Evolutionary conservation across 2,329 filamentous ascomycete genomes (phyloP).

Genomic region (Gnomoniopsis sp.): DNA sequence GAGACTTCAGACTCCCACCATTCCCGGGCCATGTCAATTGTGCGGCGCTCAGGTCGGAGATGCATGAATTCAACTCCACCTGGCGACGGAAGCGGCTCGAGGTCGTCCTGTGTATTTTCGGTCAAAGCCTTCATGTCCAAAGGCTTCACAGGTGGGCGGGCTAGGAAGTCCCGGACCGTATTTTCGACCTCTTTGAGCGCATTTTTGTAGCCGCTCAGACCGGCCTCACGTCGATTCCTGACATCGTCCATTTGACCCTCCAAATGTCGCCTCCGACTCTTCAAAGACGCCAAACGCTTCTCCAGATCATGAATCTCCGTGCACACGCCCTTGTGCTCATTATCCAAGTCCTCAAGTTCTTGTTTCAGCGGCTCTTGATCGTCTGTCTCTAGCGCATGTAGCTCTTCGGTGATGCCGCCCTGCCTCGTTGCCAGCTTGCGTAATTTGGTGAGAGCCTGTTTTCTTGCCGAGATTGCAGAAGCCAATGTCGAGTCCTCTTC

Average conservation of each 20-base stretch:
- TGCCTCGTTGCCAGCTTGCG: constrained; percentile 49
- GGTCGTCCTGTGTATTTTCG: constrained; percentile 9
- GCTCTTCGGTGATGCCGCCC: constrained; percentile 47
- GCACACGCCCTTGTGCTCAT: constrained; percentile 52
- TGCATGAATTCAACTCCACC: constrained; percentile 54
- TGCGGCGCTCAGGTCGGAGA: constrained; percentile 62
- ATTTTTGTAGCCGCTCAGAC: constrained; percentile 67
- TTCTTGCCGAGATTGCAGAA: constrained; percentile 52
- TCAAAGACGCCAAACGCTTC: constrained; percentile 58
- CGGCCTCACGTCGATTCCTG: constrained; percentile 64
- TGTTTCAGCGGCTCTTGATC: constrained; percentile 55
- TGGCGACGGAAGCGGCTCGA: constrained; percentile 26
- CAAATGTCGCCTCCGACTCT: constrained; percentile 56
- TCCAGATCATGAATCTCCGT: constrained; percentile 65
- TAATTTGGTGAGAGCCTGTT: constrained; percentile 56
- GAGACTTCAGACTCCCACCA: constrained; percentile 67
- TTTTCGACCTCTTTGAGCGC: constrained; percentile 64
- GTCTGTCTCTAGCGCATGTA: constrained; percentile 51
- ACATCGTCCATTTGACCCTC: constrained; percentile 58
- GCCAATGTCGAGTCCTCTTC: constrained; percentile 64
- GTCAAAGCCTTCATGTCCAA: constrained; percentile 45
- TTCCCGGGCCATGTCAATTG: constrained; percentile 65
- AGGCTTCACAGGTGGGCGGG: constrained; percentile 51
- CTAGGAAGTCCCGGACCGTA: constrained; percentile 58
- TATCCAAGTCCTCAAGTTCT: constrained; percentile 58